Conservation (phyloP, 1,284 basidiomycete genomes). For the Boletus mariae region DNA sequence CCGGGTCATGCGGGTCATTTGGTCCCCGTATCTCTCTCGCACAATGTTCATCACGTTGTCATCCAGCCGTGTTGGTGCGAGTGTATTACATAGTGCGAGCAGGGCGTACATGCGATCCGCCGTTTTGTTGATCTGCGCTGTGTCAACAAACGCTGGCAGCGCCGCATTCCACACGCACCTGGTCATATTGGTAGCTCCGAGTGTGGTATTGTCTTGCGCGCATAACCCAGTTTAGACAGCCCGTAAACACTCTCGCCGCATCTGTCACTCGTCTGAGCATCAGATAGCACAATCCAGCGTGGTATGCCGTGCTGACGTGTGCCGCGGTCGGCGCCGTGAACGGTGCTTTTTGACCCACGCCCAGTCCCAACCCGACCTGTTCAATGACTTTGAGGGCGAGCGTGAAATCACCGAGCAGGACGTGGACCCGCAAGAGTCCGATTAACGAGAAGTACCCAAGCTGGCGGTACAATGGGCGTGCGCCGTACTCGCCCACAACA, state of each 20-base stretch:
- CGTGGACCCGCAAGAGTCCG: slow-evolving; percentile 92
- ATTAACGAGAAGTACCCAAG: slow-evolving; percentile 98
- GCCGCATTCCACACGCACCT: slow-evolving; percentile 45
- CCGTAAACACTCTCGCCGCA: slow-evolving; percentile 90
- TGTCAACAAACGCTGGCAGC: background rate
- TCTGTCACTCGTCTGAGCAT: slow-evolving; percentile 94
- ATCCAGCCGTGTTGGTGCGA: slow-evolving; percentile 88
- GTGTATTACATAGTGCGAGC: slow-evolving; percentile 88
- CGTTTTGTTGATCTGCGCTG: slow-evolving; percentile 85
- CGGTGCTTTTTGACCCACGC: slow-evolving; percentile 83
- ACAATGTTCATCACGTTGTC: slow-evolving; percentile 93
- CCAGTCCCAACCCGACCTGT: slow-evolving; percentile 84
- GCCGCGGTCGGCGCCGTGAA: slow-evolving; percentile 92
- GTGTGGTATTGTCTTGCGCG: slow-evolving; percentile 95
- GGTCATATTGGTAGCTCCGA: slow-evolving; percentile 93
- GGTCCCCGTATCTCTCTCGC: slow-evolving; percentile 91
- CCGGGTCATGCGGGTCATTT: slow-evolving; percentile 81
- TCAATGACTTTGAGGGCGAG: slow-evolving; percentile 96
- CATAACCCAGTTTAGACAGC: slow-evolving; percentile 90
- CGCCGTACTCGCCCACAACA: slow-evolving; percentile 89
- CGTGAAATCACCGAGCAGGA: slow-evolving; percentile 93
- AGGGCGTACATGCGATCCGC: slow-evolving; percentile 98
- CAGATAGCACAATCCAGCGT: slow-evolving; percentile 95
- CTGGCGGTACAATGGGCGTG: slow-evolving; percentile 87
- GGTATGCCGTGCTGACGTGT: slow-evolving; percentile 93